A percentile compares a stretch with the other conserved stretches of the same genome.
phyloP scores from a whole-genome alignment of 352 stramenopile genomes.

The Phytophthora sansomeana region DNA sequence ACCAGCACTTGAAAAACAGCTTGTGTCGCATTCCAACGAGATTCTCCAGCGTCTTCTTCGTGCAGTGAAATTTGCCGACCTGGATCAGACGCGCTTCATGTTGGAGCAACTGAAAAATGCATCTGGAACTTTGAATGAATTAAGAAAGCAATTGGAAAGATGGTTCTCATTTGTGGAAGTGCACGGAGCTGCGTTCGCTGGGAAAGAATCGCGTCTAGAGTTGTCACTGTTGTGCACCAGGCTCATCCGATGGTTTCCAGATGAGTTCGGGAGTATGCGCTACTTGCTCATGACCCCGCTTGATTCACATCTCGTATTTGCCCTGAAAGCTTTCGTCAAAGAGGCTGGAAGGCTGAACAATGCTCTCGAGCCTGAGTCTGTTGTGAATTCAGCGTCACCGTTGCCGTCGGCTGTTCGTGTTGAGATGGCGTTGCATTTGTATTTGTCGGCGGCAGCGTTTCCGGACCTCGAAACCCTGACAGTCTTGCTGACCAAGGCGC shows the following conservation, averaged over 20 bases:
- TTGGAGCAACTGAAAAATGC: constrained; percentile 37
- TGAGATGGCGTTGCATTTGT: constrained; percentile 49
- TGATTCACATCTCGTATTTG: constrained; percentile 41
- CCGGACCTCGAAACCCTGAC: constrained; percentile 49
- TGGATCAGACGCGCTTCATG: constrained; percentile 28
- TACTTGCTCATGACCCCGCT: constrained; percentile 40
- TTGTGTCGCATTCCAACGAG: constrained; percentile 43
- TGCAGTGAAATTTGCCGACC: constrained; percentile 36
- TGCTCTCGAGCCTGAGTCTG: constrained; percentile 1
- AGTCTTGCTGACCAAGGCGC: constrained; percentile 42
- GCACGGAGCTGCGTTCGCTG: constrained; percentile 32
- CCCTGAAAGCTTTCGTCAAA: constrained; percentile 47
- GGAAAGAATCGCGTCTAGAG: constrained; percentile 52
- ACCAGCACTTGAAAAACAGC: constrained; percentile 5
- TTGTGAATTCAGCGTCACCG: constrained; percentile 18
- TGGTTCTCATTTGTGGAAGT: constrained; percentile 50
- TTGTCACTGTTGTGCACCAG: constrained; percentile 49
- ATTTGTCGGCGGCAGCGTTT: constrained; percentile 35
- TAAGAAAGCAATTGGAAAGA: constrained; percentile 50
- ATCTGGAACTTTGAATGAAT: constrained; percentile 20
- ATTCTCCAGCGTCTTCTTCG: constrained; percentile 41
- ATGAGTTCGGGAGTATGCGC: constrained; percentile 39
- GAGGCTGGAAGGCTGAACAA: constrained; percentile 24
- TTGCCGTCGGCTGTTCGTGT: constrained; percentile 37
- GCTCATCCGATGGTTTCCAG: constrained; percentile 57